phyloP scores from a whole-genome alignment of 768 basidiomycete species.

The Lactarius deliciosus region DNA sequence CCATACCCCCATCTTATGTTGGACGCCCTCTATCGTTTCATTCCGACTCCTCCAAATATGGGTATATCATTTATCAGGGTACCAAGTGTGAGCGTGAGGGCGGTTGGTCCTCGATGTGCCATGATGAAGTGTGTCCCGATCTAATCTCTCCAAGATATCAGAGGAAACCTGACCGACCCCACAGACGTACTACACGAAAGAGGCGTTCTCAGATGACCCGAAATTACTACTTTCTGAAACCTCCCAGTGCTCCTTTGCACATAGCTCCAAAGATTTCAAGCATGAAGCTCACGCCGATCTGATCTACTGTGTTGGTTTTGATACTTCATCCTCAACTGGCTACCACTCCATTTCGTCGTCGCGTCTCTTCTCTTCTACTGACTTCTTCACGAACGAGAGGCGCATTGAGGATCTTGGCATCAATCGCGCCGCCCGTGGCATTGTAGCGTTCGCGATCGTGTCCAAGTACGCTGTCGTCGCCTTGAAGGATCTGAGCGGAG shows the following conservation, averaged over 20 bases:
- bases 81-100: slow-evolving; percentile 51
- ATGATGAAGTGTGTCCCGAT: slow-evolving; percentile 60
- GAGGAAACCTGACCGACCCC: slow-evolving; percentile 13
- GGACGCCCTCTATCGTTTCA: slow-evolving; percentile 82
- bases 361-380: slow-evolving; percentile 77
- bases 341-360: slow-evolving; percentile 55
- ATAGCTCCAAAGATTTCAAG: slow-evolving; percentile 81
- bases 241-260: slow-evolving; percentile 83
- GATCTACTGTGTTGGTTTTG: slow-evolving; percentile 89
- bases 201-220: slow-evolving; percentile 68
- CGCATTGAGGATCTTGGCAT: slow-evolving; percentile 86
- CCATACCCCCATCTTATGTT: slow-evolving; percentile 56
- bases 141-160: not conserved
- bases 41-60: slow-evolving; percentile 66
- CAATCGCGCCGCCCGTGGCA: slow-evolving; percentile 79
- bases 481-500: slow-evolving; percentile 62
- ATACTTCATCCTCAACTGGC: slow-evolving; percentile 48
- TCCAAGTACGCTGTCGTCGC: slow-evolving; percentile 93
- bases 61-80: slow-evolving; percentile 79
- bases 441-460: slow-evolving; percentile 92
- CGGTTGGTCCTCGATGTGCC: slow-evolving; percentile 59
- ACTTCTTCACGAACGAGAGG: slow-evolving; percentile 71
- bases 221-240: slow-evolving; percentile 67
- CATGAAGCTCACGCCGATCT: slow-evolving; percentile 71
- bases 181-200: slow-evolving; percentile 87